phyloP scores from a whole-genome alignment of 2,329 filamentous ascomycete genomes.

The Pseudogymnoascus sp. region DNA sequence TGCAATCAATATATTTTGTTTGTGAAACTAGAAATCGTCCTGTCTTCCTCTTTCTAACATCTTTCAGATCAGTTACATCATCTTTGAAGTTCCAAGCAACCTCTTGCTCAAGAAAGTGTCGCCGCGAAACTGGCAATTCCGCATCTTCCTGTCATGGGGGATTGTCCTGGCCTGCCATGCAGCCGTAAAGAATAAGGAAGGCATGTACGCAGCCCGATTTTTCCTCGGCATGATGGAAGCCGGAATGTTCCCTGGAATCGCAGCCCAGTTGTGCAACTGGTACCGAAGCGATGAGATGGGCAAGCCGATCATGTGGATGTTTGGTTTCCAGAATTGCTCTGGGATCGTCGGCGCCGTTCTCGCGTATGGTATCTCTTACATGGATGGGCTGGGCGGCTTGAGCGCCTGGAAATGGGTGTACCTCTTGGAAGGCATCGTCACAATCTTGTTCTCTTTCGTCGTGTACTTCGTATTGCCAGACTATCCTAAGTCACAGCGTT shows the following conservation, averaged over 20 bases:
- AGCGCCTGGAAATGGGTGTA: conserved; percentile 53
- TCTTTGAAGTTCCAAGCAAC: conserved; percentile 36
- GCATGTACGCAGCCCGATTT: conserved; percentile 34
- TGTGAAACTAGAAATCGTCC: conserved; percentile 11
- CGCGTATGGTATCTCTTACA: conserved; percentile 41
- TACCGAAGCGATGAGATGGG: conserved; percentile 40
- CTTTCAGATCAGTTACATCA: conserved; percentile 32
- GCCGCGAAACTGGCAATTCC: conserved; percentile 32
- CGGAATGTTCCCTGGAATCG: conserved; percentile 36
- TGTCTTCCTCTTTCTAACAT: not conserved
- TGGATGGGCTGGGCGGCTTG: conserved; percentile 38
- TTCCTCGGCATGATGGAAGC: conserved; percentile 37
- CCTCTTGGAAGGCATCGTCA: conserved; percentile 37
- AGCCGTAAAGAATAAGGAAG: conserved; percentile 32
- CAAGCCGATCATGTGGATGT: conserved; percentile 37
- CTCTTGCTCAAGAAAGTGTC: conserved; percentile 31
- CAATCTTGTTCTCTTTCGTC: conserved; percentile 33
- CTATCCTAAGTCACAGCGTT: conserved; percentile 36
- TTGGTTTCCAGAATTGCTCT: conserved; percentile 32
- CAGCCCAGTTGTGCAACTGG: conserved; percentile 38
- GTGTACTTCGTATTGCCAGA: conserved; percentile 37
- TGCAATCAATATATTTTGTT: conserved; percentile 34
- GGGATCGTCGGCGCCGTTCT: conserved; percentile 38
- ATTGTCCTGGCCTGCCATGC: conserved; percentile 34
- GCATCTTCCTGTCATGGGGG: conserved; percentile 34